Evolutionary conservation across 305 asterid species (phyloP), one percentile per base, ranked within the genome.

Genomic region (Fraxinus nigra): DNA sequence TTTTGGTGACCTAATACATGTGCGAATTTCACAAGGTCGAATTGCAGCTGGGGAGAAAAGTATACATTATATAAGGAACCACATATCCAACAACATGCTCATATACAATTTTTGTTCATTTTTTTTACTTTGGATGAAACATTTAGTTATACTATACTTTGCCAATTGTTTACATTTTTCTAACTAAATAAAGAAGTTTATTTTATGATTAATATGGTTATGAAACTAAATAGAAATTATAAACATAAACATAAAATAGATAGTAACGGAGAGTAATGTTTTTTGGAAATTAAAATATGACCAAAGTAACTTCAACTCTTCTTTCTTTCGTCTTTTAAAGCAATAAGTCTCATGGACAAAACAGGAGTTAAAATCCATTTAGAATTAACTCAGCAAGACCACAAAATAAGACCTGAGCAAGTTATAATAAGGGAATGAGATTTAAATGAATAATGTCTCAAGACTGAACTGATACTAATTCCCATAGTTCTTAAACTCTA

Each of bases 381-480:
- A 38, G 33, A 56, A 28, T 78, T 78, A 79, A 65, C 73, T 63
- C 28, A 74, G 72, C 46, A 51, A 40, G n/a, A 75, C 30, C 63
- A 40, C 18, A 30, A 43, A 43, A 48, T 14, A 48, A 48, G 59
- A 48, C 20, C 20, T 7, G 2, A 14, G 30, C 56, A n/a, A 75
- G 80, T 22, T 11, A 56, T 34, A 22, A 63, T 67, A 70, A 40
- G 48, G 77, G 43, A 32, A 59, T 18, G 54, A 81, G 35, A 83
- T 46, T 75, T 33, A 59, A 18, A 37, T 24, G 28, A 78, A 65
- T 72, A 63, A 40, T 48, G 56, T 34, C 54, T 46, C 43, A 46
- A 32, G 32, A 14, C 5, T 32, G 37, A 6, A 18, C 20, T 59
- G 73, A 32, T 18, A 18, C 28, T 56, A 20, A 61, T 61, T 61